These are phyloP conservation scores for Globisporangium abappressorium DNA, from an alignment of 352 stramenopile species.

Conservation along the genomic window DNA sequence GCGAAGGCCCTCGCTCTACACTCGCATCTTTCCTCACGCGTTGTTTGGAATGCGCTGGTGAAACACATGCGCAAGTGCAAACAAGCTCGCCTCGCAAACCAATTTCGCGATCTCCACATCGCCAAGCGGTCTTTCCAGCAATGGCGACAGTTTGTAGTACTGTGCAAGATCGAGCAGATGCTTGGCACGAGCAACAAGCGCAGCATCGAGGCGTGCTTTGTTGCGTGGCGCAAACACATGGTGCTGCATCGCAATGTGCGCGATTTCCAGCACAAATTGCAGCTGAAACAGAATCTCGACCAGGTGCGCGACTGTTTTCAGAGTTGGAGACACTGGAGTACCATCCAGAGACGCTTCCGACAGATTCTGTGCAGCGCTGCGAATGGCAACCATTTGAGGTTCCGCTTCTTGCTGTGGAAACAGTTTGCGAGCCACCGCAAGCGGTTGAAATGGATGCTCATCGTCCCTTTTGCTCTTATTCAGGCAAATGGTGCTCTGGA, in stretches of 20 bases:
- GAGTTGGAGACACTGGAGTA: conserved; percentile 35
- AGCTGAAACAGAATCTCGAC: conserved; percentile 8
- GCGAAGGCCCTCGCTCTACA: conserved; percentile 26
- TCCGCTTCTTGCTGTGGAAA: conserved; percentile 57
- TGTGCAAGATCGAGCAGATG: conserved; percentile 54
- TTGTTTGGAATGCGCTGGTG: conserved; percentile 34
- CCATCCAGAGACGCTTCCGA: conserved; percentile 25
- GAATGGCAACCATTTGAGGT: conserved; percentile 31
- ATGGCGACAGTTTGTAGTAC: conserved; percentile 44
- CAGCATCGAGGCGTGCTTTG: conserved; percentile 25
- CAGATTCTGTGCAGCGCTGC: conserved; percentile 37
- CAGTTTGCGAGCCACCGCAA: conserved; percentile 29
- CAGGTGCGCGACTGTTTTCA: conserved; percentile 22
- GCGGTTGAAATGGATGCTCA: conserved; percentile 27
- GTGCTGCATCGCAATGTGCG: conserved; percentile 21
- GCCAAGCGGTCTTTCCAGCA: conserved; percentile 16
- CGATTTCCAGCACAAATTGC: conserved; percentile 19
- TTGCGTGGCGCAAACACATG: conserved; percentile 43
- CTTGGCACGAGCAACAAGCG: conserved; percentile 30
- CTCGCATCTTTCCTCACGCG: conserved; percentile 25
- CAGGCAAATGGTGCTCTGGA: neutral
- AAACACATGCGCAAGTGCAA: conserved; percentile 16
- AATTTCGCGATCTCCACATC: conserved; percentile 13
- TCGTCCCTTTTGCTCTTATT: conserved; percentile 1
- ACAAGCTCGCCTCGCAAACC: conserved; percentile 14